Evolutionary conservation across 2,329 filamentous ascomycete genomes (phyloP).

Genomic region (Phoma herbarum): DNA sequence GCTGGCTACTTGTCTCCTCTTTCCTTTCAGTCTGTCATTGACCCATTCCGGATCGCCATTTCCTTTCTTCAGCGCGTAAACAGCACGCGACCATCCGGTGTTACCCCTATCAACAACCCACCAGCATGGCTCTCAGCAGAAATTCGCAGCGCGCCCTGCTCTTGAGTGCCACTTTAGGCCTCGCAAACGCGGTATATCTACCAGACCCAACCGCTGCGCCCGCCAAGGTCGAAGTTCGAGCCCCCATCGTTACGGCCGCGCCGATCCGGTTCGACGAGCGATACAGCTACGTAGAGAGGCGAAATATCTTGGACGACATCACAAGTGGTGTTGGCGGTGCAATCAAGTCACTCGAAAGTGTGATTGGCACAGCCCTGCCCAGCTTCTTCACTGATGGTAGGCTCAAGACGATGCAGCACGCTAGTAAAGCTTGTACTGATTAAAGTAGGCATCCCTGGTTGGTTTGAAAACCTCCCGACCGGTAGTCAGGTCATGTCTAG

Average conservation of each 20-base stretch:
- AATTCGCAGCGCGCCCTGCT: constrained; percentile 34
- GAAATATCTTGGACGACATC: constrained; percentile 46
- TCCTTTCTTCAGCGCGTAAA: neutral
- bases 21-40: constrained; percentile 3
- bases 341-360: constrained; percentile 44
- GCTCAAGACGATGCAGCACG: constrained; percentile 8
- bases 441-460: constrained; percentile 66
- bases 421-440: constrained; percentile 35
- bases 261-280: constrained; percentile 44
- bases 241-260: constrained; percentile 46
- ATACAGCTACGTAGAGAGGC: constrained; percentile 45
- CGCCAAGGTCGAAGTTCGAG: constrained; percentile 39
- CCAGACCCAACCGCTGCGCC: constrained; percentile 46
- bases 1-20: neutral
- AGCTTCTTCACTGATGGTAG: constrained; percentile 50
- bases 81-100: neutral
- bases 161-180: constrained; percentile 30
- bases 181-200: constrained; percentile 39
- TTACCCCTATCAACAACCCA: constrained; percentile 8
- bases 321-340: constrained; percentile 42
- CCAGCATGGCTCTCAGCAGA: constrained; percentile 28
- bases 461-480: constrained; percentile 70
- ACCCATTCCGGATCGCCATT: neutral
- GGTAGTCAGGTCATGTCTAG: constrained; percentile 68
- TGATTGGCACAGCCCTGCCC: constrained; percentile 47